Base-by-base conservation (phyloP, 768 basidiomycete genomes). In the Trametes villosa region DNA sequence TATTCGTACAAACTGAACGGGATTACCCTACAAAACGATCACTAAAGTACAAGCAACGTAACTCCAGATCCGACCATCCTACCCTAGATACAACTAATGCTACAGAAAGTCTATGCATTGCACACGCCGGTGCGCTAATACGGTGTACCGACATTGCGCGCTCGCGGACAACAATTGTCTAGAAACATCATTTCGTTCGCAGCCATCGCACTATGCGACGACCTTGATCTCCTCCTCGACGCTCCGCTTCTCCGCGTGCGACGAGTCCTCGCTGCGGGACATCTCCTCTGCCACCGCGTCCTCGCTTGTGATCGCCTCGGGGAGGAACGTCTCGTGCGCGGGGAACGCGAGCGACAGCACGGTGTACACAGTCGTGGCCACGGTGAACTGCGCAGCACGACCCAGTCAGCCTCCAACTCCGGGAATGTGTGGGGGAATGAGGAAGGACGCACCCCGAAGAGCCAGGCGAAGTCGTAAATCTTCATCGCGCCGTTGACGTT, bases 381-480 rank as follows among this genome's bases (percentile, higher is more conserved):
- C 66, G 54, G 68, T 69, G 70, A 77, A 76, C 69, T 75, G 68
- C n/a, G n/a, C n/a, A n/a, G n/a, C n/a, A n/a, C n/a, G n/a, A n/a
- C n/a, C n/a, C n/a, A n/a, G n/a, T n/a, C n/a, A n/a, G n/a, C n/a
- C n/a, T n/a, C n/a, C n/a, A n/a, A n/a, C n/a, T n/a, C n/a, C n/a
- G n/a, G n/a, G n/a, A n/a, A n/a, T n/a, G n/a, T 52, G 34, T 29
- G 8, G 45, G 44, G 36, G n/a, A 53, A n/a, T 42, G 34, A 22
- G 13, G 17, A 11, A 13, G 18, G 24, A 75, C 86, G 54, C 72
- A 91, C 89, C 56, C 89, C 88, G 67, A 86, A 91, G 18, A 94
- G 69, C 86, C 88, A 94, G 3, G 87, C 83, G 60, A 93, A 80
- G 68, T 89, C 84, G 68, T 87, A 92, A 9, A 91, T 70, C 61